Conservation (phyloP, 495 filamentous ascomycete genomes). For the Thermothielavioides terrestris region DNA sequence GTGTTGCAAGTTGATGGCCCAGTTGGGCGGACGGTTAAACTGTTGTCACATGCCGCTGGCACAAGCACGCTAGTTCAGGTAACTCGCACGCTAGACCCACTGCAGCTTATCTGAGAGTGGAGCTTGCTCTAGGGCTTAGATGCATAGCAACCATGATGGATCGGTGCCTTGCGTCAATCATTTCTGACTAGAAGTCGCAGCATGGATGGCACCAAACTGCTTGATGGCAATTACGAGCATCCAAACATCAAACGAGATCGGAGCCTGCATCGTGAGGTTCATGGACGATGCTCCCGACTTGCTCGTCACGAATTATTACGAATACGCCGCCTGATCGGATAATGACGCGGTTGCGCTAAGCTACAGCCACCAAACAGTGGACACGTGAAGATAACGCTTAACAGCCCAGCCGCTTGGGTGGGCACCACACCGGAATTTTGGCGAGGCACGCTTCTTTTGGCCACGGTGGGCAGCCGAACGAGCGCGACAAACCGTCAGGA, state of each 20-base stretch:
- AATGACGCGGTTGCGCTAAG: slow-evolving; percentile 2
- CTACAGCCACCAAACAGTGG: slow-evolving; percentile 11
- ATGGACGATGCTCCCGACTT: neutral
- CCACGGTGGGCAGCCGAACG: slow-evolving; percentile 8
- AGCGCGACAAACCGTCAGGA: neutral
- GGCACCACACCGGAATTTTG: slow-evolving; percentile 9
- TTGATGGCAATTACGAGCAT: neutral
- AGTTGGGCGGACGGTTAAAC: too few relatives aligned
- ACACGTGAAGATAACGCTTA: slow-evolving; percentile 23
- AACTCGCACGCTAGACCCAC: too few relatives aligned
- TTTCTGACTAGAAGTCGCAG: neutral
- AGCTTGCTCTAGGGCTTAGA: neutral
- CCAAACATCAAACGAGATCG: neutral
- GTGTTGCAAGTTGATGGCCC: too few relatives aligned
- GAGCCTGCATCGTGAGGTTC: neutral
- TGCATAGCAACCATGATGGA: too few relatives aligned
- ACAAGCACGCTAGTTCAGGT: too few relatives aligned
- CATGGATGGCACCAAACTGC: neutral
- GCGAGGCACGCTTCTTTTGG: slow-evolving; percentile 6
- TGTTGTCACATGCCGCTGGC: slow-evolving; percentile 14
- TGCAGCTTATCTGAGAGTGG: too few relatives aligned
- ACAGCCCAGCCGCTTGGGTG: too few relatives aligned
- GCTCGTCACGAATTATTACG: neutral
- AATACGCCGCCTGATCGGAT: neutral
- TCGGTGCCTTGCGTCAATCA: slow-evolving; percentile 2